Conservation (phyloP, 495 filamentous ascomycete species). For the Tuber melanosporum region DNA sequence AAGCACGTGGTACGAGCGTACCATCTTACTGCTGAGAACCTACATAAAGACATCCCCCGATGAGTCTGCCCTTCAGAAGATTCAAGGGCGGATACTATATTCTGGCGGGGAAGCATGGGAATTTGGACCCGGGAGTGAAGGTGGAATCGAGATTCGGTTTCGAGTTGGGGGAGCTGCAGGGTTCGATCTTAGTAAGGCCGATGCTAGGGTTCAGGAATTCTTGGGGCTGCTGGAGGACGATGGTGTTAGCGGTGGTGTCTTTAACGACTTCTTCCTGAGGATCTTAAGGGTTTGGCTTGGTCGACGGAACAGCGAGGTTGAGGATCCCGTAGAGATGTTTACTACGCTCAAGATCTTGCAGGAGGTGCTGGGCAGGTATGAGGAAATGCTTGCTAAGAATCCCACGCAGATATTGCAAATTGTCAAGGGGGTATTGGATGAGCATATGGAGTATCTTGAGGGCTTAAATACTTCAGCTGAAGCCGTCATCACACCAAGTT, state of each 20-base stretch:
- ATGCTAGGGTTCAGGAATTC: slow-evolving; percentile 32
- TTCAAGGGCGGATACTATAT: slow-evolving; percentile 27
- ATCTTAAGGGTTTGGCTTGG: slow-evolving; percentile 31
- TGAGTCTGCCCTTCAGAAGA: slow-evolving; percentile 12
- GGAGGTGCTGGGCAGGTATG: slow-evolving; percentile 27
- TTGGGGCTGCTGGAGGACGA: slow-evolving; percentile 23
- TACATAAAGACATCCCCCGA: slow-evolving; percentile 24
- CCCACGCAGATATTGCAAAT: slow-evolving; percentile 39
- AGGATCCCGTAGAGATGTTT: slow-evolving; percentile 33
- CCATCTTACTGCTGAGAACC: slow-evolving; percentile 19
- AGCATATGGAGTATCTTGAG: slow-evolving; percentile 32
- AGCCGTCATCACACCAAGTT: slow-evolving; percentile 8
- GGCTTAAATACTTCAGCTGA: slow-evolving; percentile 1
- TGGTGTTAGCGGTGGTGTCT: background rate
- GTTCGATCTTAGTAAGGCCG: slow-evolving; percentile 19
- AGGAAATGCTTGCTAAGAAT: slow-evolving; percentile 29
- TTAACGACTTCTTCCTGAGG: slow-evolving; percentile 32
- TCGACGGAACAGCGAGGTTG: slow-evolving; percentile 11
- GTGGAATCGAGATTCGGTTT: slow-evolving; percentile 37
- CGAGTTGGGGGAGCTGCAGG: background rate
- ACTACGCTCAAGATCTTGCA: slow-evolving; percentile 35
- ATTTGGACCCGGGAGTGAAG: slow-evolving; percentile 29
- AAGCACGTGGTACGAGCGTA: slow-evolving; percentile 27
- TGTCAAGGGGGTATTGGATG: slow-evolving; percentile 30
- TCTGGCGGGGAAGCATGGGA: slow-evolving; percentile 22